phyloP scores from a whole-genome alignment of 331 rosid species.

The Pyracantha coccinea region DNA sequence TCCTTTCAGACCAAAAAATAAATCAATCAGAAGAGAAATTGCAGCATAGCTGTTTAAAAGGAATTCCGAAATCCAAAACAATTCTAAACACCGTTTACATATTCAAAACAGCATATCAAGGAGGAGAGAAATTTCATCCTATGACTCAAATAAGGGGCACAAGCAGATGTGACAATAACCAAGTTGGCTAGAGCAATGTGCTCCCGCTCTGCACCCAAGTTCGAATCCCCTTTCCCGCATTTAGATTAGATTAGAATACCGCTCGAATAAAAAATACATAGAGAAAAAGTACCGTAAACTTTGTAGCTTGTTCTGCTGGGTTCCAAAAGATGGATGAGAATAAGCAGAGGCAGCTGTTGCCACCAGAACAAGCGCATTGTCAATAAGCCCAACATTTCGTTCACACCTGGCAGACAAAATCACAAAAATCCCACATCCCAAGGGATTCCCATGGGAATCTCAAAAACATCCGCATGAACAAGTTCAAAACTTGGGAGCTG shows the following conservation, averaged over 20 bases:
- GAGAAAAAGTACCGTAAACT: slow-evolving; percentile 23
- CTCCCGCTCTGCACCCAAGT: too few relatives aligned
- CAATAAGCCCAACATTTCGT: slow-evolving; percentile 26
- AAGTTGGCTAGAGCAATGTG: too few relatives aligned
- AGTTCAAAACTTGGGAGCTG: background rate
- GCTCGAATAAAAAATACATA: too few relatives aligned
- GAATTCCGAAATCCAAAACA: background rate
- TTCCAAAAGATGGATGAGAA: slow-evolving; percentile 40
- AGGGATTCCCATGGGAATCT: slow-evolving; percentile 51
- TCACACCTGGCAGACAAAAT: slow-evolving; percentile 17
- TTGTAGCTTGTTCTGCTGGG: slow-evolving; percentile 30
- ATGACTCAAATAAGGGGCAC: background rate
- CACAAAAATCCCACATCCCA: slow-evolving; percentile 34
- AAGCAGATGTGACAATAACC: too few relatives aligned
- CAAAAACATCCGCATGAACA: slow-evolving; percentile 12
- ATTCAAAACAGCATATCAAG: background rate
- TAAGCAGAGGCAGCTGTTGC: slow-evolving; percentile 39
- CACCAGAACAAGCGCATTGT: slow-evolving; percentile 56
- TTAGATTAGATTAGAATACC: too few relatives aligned
- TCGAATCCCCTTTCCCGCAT: too few relatives aligned
- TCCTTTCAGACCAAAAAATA: background rate
- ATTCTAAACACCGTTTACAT: background rate
- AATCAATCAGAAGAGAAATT: background rate
- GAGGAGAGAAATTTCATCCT: too few relatives aligned
- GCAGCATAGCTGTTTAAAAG: background rate